A percentile compares a stretch with the other conserved stretches of the same genome.
These are phyloP conservation scores for Chaetothyriales sp. DNA, from an alignment of 2,329 filamentous ascomycete genomes.

Conservation along the genomic window DNA sequence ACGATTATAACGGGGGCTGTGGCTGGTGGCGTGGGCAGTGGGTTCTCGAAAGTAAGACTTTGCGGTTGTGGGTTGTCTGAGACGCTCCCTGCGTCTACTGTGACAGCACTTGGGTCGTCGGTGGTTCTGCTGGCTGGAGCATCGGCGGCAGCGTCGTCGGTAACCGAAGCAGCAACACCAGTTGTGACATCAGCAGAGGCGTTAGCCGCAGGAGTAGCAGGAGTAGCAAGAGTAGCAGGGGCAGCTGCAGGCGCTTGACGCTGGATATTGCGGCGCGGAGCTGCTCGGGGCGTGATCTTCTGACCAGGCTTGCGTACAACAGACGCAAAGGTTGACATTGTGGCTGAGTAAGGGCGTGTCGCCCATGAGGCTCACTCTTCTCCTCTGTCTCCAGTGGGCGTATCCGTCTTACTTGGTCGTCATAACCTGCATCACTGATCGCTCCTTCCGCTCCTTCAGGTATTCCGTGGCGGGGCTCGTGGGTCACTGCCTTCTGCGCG, in stretches of 20 bases:
- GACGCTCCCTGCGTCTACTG: background rate
- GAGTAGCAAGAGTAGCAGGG: constrained; percentile 15
- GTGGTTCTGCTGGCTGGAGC: background rate
- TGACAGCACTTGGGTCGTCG: background rate
- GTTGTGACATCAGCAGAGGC: constrained; percentile 1
- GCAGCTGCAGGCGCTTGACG: constrained; percentile 35
- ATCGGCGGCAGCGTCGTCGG: background rate
- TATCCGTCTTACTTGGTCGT: background rate
- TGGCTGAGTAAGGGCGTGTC: background rate
- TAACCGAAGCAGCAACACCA: background rate
- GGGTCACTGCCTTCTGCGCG: background rate
- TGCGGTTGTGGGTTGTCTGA: background rate
- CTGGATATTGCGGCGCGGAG: constrained; percentile 21
- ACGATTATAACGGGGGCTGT: background rate
- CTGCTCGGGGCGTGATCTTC: constrained; percentile 62
- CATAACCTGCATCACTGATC: background rate
- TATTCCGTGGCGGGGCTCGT: background rate
- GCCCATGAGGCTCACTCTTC: background rate
- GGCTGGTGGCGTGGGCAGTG: background rate
- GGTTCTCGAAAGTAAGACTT: background rate
- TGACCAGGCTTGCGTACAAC: constrained; percentile 49
- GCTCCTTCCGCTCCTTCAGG: background rate
- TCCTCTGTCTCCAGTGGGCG: background rate
- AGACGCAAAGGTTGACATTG: constrained; percentile 38
- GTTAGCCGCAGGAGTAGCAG: constrained; percentile 5